Conservation (phyloP, 2,329 filamentous ascomycete genomes). For the Penicillium sp. region DNA sequence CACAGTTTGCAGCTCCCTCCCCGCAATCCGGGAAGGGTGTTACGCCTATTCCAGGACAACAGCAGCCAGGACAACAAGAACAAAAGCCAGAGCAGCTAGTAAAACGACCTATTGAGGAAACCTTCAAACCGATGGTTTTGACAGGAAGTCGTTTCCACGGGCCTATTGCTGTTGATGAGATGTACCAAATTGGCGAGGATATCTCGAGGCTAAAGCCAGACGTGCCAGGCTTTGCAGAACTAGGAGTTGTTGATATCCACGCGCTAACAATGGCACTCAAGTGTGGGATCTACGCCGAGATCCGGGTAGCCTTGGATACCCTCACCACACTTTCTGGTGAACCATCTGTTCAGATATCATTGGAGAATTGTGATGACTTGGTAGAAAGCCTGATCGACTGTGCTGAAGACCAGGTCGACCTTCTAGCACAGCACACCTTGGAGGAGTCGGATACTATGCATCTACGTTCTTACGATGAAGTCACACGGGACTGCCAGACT, state of each 20-base stretch:
- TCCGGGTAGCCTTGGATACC: constrained; percentile 84
- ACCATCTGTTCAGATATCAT: constrained; percentile 60
- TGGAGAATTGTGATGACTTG: constrained; percentile 80
- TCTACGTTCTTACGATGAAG: constrained; percentile 81
- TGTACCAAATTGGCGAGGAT: constrained; percentile 64
- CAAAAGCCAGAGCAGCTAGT: constrained; percentile 32
- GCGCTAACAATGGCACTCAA: constrained; percentile 86
- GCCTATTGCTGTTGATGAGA: constrained; percentile 66
- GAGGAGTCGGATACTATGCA: constrained; percentile 86
- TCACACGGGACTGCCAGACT: constrained; percentile 71
- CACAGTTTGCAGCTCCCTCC: constrained; percentile 29
- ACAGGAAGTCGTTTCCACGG: constrained; percentile 61
- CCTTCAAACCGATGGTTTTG: constrained; percentile 48
- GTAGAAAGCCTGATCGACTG: constrained; percentile 86
- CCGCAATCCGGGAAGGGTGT: constrained; percentile 29
- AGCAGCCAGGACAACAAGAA: constrained; percentile 30
- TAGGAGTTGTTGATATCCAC: constrained; percentile 86
- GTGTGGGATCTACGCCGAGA: constrained; percentile 83
- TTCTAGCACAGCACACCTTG: constrained; percentile 77
- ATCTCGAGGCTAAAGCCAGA: constrained; percentile 69
- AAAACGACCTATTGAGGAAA: constrained; percentile 42
- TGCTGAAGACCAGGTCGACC: constrained; percentile 81
- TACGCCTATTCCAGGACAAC: constrained; percentile 25
- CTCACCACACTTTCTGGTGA: constrained; percentile 70
- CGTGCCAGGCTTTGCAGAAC: constrained; percentile 69